phyloP scores from a whole-genome alignment of 1,284 basidiomycete genomes.

The Pascua guehoae region DNA sequence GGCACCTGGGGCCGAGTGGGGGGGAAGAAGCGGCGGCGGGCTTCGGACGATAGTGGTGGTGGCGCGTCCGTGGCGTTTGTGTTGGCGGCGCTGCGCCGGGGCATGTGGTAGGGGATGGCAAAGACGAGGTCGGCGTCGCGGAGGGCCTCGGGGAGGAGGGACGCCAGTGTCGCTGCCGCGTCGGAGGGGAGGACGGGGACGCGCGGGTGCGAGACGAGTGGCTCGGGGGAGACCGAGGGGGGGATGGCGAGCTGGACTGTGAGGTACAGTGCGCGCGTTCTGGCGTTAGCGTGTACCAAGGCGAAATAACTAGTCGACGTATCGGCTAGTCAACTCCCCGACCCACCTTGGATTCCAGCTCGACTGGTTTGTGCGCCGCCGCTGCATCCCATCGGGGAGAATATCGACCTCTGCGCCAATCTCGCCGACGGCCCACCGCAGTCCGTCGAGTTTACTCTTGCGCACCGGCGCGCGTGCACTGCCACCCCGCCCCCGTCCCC shows the following conservation, averaged over 20 bases:
- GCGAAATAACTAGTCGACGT: no score
- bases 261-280: slow-evolving; percentile 56
- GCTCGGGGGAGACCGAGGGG: slow-evolving; percentile 49
- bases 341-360: slow-evolving; percentile 73
- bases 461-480: slow-evolving; percentile 16
- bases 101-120: slow-evolving; percentile 28
- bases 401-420: slow-evolving; percentile 65
- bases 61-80: slow-evolving; percentile 1
- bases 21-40: slow-evolving; percentile 52
- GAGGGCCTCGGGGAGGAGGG: slow-evolving; percentile 20
- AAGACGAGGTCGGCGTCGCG: slow-evolving; percentile 12
- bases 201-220: slow-evolving; percentile 25
- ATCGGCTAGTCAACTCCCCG: no score
- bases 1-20: slow-evolving; percentile 56
- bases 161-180: slow-evolving; percentile 16
- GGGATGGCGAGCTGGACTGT: slow-evolving; percentile 67
- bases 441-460: slow-evolving; percentile 58
- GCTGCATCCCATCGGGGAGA: slow-evolving; percentile 77
- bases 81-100: no score
- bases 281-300: slow-evolving; percentile 19
- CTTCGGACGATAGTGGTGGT: no score
- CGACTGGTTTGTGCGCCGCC: slow-evolving; percentile 69
- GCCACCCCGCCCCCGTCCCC: slow-evolving; percentile 12
- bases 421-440: slow-evolving; percentile 62
- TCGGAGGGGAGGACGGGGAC: slow-evolving; percentile 22